phyloP scores from a whole-genome alignment of 129 eudicot species.

The Saussurea involucrata region DNA sequence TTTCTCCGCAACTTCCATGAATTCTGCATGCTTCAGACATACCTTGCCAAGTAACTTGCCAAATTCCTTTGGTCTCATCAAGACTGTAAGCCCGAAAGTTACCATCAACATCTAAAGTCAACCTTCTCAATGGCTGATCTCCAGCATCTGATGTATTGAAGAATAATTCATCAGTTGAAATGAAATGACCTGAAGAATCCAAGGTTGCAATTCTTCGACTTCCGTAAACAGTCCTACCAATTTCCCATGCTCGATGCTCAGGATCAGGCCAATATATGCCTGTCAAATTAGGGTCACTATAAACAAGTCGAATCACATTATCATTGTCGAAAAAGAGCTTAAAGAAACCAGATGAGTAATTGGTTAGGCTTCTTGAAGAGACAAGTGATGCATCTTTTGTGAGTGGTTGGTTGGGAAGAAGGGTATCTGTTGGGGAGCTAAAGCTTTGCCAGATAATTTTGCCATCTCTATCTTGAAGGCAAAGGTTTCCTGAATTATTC shows the following conservation, averaged over 20 bases:
- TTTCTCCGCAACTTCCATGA: conserved; percentile 48
- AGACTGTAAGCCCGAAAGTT: conserved; percentile 40
- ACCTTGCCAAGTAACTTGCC: conserved; percentile 47
- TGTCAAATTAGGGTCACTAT: conserved; percentile 27
- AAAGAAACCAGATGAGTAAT: conserved; percentile 42
- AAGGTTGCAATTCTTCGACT: conserved; percentile 30
- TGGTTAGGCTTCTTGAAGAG: conserved; percentile 37
- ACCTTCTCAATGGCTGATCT: conserved; percentile 8
- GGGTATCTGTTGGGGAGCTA: conserved; percentile 46
- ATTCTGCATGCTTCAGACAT: conserved; percentile 21
- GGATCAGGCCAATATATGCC: conserved; percentile 34
- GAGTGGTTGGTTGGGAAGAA: conserved; percentile 47
- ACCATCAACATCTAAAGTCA: conserved; percentile 46
- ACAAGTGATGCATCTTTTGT: conserved; percentile 30
- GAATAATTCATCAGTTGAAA: conserved; percentile 34
- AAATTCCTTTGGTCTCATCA: conserved; percentile 25
- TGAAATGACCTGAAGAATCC: conserved; percentile 37
- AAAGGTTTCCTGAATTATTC: conserved; percentile 38
- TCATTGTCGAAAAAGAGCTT: conserved; percentile 45
- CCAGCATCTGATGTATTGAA: conserved; percentile 42
- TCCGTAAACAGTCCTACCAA: conserved; percentile 34
- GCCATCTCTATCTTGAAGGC: conserved; percentile 12
- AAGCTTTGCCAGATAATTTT: conserved; percentile 54
- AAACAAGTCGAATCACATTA: conserved; percentile 42
- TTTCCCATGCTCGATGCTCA: conserved; percentile 9